Evolutionary conservation across 2,329 filamentous ascomycete genomes (phyloP).

Genomic region (Ilyonectria robusta): DNA sequence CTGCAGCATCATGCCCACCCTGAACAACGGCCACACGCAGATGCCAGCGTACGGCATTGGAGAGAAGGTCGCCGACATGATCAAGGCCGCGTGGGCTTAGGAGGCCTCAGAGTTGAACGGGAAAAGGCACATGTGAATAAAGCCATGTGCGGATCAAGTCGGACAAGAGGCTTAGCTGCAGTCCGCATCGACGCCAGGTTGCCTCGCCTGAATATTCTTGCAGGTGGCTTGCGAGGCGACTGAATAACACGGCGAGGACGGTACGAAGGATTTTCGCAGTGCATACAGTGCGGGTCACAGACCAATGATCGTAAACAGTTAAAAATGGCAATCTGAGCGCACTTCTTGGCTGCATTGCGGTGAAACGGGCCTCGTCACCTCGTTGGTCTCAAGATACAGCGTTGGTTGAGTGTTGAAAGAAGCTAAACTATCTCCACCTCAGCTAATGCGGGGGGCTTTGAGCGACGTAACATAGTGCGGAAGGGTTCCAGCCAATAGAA

Average conservation of each 20-base stretch:
- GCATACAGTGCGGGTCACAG: neutral
- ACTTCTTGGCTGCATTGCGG: neutral
- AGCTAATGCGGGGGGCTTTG: neutral
- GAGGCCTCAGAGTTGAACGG: slow-evolving; percentile 12
- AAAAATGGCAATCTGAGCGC: neutral
- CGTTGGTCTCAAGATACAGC: too few species aligned
- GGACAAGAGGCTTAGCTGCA: neutral
- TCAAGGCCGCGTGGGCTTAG: slow-evolving; percentile 55
- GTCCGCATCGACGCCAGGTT: neutral
- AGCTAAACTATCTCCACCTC: neutral
- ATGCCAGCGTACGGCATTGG: slow-evolving; percentile 72
- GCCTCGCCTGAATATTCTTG: neutral
- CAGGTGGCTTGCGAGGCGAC: neutral
- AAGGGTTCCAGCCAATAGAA: neutral
- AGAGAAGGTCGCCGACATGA: slow-evolving; percentile 65
- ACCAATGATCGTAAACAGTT: neutral
- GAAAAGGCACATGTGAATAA: neutral
- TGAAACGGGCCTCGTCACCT: neutral
- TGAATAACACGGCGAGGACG: neutral
- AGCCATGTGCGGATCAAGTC: neutral
- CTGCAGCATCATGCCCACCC: slow-evolving; percentile 65
- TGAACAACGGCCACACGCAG: slow-evolving; percentile 65
- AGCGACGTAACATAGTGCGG: neutral
- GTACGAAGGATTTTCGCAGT: neutral
- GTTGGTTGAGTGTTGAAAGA: neutral